Conservation (phyloP, 2,329 filamentous ascomycete species). For the Sordariomycetes sp. region DNA sequence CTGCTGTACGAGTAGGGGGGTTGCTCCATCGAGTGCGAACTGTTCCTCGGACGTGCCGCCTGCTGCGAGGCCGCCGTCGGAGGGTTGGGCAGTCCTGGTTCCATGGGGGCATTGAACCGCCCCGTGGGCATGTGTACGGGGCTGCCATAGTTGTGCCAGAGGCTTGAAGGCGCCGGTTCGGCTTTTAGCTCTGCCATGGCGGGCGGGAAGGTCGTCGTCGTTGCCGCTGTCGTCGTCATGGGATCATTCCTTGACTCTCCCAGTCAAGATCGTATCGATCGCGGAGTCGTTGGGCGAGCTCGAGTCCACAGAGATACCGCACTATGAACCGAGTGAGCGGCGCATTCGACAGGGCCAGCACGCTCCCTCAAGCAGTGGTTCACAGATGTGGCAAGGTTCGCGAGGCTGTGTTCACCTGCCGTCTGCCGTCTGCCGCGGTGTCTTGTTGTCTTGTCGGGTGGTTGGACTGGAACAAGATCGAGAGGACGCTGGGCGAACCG, state of each 20-base stretch:
- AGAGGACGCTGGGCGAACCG: constrained; percentile 15
- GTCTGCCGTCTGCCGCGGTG: not conserved
- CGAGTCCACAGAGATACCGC: not conserved
- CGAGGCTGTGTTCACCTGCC: not conserved
- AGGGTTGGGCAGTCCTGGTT: constrained; percentile 34
- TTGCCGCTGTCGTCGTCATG: constrained; percentile 42
- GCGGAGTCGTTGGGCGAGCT: not conserved
- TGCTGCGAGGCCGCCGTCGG: constrained; percentile 32
- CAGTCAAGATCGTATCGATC: not conserved
- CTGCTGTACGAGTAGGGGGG: constrained; percentile 39
- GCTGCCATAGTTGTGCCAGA: constrained; percentile 48
- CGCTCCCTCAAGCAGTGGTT: not conserved
- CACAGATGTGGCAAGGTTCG: not conserved
- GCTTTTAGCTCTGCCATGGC: constrained; percentile 54
- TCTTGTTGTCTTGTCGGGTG: not conserved
- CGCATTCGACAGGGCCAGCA: not conserved
- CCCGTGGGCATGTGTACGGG: constrained; percentile 38
- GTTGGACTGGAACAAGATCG: constrained; percentile 3
- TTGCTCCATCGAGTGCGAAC: constrained; percentile 38
- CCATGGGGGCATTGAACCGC: constrained; percentile 39
- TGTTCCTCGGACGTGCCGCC: constrained; percentile 37
- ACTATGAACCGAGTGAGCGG: not conserved
- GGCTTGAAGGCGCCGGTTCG: constrained; percentile 43
- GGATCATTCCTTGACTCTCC: constrained; percentile 30
- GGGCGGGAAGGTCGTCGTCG: constrained; percentile 49